Conservation (phyloP, 768 basidiomycete species). For the Boletellus ananiceps region DNA sequence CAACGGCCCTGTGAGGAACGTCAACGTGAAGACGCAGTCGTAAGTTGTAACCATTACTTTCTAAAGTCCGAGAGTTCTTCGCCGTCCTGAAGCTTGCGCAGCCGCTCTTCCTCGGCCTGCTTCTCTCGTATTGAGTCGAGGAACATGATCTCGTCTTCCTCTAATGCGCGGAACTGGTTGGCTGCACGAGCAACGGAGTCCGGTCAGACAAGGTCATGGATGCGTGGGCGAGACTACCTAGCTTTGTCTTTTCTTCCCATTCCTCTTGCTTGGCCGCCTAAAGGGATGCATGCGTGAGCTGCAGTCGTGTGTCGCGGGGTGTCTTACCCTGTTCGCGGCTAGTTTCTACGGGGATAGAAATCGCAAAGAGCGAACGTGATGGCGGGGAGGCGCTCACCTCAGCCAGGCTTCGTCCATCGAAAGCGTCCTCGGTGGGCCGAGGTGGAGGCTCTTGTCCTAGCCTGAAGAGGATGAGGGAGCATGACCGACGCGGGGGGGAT, state of each 20-base stretch:
- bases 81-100: conserved; percentile 69
- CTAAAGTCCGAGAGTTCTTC: conserved; percentile 76
- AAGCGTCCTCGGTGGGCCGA: conserved; percentile 67
- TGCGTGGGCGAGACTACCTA: conserved; percentile 35
- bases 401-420: conserved; percentile 82
- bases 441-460: conserved; percentile 83
- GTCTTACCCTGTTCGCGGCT: conserved; percentile 76
- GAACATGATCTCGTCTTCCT: conserved; percentile 89
- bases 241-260: conserved; percentile 88
- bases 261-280: conserved; percentile 89
- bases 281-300: conserved; percentile 7
- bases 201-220: conserved; percentile 5
- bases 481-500: neutral
- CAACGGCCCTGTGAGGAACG: conserved; percentile 50
- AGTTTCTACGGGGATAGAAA: conserved; percentile 56
- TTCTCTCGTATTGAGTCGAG: conserved; percentile 77
- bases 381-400: conserved; percentile 54
- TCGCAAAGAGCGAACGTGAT: conserved; percentile 5
- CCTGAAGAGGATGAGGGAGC: conserved; percentile 33
- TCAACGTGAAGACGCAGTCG: conserved; percentile 8
- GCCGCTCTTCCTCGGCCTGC: conserved; percentile 70
- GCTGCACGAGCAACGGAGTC: conserved; percentile 38
- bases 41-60: conserved; percentile 46
- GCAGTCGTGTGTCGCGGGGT: neutral
- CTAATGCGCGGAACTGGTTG: conserved; percentile 84